Evolutionary conservation across 805 yeast genomes (phyloP).

Genomic region (Wickerhamomyces ciferrii): DNA sequence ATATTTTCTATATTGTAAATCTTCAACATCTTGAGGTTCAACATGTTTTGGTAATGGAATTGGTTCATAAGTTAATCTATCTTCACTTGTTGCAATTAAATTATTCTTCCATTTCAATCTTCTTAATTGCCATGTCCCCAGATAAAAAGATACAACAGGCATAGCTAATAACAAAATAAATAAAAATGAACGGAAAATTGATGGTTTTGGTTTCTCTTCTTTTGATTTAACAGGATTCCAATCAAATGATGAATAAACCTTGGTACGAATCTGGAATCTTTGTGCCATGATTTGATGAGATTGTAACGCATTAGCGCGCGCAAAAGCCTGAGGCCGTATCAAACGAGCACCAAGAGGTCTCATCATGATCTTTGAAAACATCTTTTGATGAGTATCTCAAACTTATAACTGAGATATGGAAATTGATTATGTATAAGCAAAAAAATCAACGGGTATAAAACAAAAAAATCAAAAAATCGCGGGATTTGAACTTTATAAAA

Average conservation of each 20-base stretch:
- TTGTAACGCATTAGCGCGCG: not conserved
- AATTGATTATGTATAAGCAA: too few species aligned
- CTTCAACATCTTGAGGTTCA: slow-evolving; percentile 58
- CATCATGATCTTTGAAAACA: not conserved
- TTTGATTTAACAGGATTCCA: slow-evolving; percentile 74
- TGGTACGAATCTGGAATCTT: not conserved
- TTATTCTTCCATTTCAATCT: slow-evolving; percentile 85
- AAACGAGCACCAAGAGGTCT: not conserved
- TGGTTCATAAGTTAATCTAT: slow-evolving; percentile 68
- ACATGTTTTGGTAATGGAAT: slow-evolving; percentile 64
- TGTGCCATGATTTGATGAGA: not conserved
- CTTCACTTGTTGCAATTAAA: slow-evolving; percentile 78
- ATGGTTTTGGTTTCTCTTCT: slow-evolving; percentile 24
- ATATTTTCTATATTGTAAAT: slow-evolving; percentile 80
- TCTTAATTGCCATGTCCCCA: slow-evolving; percentile 92
- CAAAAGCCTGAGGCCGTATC: not conserved
- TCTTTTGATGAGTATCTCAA: too few species aligned
- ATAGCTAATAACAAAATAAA: slow-evolving; percentile 49
- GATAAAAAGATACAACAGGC: slow-evolving; percentile 79
- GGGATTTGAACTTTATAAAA: not conserved
- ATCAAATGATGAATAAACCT: slow-evolving; percentile 52
- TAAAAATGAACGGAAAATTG: slow-evolving; percentile 25
- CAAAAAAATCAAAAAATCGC: not conserved
- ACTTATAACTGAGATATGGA: too few species aligned
- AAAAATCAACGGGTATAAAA: too few species aligned